Conservation (phyloP, 805 yeast genomes). For the Saturnispora hagleri region DNA sequence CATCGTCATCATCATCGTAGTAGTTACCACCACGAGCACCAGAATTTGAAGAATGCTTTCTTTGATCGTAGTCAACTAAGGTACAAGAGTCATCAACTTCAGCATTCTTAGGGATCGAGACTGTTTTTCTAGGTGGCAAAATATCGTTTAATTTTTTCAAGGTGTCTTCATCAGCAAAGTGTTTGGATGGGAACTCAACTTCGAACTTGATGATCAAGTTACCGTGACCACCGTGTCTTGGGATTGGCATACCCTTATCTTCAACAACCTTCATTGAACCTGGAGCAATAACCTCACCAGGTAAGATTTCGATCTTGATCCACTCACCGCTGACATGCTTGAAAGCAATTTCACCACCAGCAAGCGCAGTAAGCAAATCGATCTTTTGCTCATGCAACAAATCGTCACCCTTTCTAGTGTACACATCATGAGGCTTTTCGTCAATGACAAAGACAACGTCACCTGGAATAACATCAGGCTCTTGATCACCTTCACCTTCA, state of each 20-base stretch:
- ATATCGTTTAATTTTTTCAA: slow-evolving; percentile 63
- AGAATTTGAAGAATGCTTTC: slow-evolving; percentile 24
- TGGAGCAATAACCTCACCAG: slow-evolving; percentile 91
- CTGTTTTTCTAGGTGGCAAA: slow-evolving; percentile 66
- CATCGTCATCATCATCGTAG: slow-evolving; percentile 39
- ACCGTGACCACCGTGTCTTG: slow-evolving; percentile 82
- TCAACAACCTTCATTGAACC: slow-evolving; percentile 73
- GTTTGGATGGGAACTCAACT: slow-evolving; percentile 75
- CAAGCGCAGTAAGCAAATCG: slow-evolving; percentile 88
- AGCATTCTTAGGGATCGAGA: slow-evolving; percentile 58
- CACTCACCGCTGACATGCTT: slow-evolving; percentile 90
- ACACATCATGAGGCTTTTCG: slow-evolving; percentile 77
- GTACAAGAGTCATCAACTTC: slow-evolving; percentile 59
- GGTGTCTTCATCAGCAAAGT: slow-evolving; percentile 68
- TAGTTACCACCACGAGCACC: slow-evolving; percentile 37
- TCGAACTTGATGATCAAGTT: slow-evolving; percentile 78
- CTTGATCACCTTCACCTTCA: slow-evolving; percentile 96
- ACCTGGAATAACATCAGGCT: slow-evolving; percentile 91
- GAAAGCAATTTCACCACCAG: slow-evolving; percentile 88
- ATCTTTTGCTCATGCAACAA: slow-evolving; percentile 76
- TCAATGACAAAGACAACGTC: slow-evolving; percentile 89
- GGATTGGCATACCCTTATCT: slow-evolving; percentile 96
- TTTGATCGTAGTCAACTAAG: slow-evolving; percentile 22
- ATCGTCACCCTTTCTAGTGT: slow-evolving; percentile 85
- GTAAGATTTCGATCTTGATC: slow-evolving; percentile 70